Evolutionary conservation across 2,329 filamentous ascomycete genomes (phyloP).

Genomic region (Coleophoma cylindrospora): DNA sequence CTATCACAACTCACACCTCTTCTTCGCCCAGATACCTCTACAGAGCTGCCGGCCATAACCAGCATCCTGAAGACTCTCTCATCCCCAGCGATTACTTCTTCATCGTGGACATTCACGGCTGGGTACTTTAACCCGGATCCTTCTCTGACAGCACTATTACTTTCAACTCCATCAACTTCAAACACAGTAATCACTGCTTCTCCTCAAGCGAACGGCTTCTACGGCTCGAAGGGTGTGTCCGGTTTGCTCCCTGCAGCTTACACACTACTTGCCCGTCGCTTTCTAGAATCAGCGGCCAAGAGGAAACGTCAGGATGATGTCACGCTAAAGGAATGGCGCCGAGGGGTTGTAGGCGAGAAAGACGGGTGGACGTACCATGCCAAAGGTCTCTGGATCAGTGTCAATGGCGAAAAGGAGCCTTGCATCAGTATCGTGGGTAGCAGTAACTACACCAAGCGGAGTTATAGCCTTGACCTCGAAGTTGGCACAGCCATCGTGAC

Average conservation of each 20-base stretch:
- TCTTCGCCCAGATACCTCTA: constrained; percentile 70
- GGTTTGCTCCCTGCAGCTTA: constrained; percentile 90
- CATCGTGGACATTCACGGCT: constrained; percentile 92
- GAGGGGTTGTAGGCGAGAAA: constrained; percentile 73
- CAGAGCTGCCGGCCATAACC: constrained; percentile 79
- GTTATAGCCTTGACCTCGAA: constrained; percentile 89
- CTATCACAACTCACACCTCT: constrained; percentile 85
- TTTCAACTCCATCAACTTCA: constrained; percentile 62
- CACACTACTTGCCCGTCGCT: constrained; percentile 78
- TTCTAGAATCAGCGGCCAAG: constrained; percentile 45
- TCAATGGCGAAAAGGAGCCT: constrained; percentile 60
- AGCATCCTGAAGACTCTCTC: constrained; percentile 67
- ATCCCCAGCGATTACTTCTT: constrained; percentile 55
- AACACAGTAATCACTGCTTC: constrained; percentile 90
- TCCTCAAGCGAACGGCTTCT: constrained; percentile 94
- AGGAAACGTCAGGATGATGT: constrained; percentile 51
- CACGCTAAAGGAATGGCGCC: constrained; percentile 79
- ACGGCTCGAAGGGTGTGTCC: constrained; percentile 78
- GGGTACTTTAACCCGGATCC: constrained; percentile 98
- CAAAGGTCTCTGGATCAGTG: constrained; percentile 88
- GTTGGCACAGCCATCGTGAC: constrained; percentile 85
- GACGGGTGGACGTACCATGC: constrained; percentile 97
- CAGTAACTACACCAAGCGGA: constrained; percentile 92
- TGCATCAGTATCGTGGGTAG: constrained; percentile 82
- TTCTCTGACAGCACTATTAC: constrained; percentile 71